Evolutionary conservation across 2,329 filamentous ascomycete species (phyloP), one percentile per base, ranked within the genome.

Genomic region (Cercospora beticola): DNA sequence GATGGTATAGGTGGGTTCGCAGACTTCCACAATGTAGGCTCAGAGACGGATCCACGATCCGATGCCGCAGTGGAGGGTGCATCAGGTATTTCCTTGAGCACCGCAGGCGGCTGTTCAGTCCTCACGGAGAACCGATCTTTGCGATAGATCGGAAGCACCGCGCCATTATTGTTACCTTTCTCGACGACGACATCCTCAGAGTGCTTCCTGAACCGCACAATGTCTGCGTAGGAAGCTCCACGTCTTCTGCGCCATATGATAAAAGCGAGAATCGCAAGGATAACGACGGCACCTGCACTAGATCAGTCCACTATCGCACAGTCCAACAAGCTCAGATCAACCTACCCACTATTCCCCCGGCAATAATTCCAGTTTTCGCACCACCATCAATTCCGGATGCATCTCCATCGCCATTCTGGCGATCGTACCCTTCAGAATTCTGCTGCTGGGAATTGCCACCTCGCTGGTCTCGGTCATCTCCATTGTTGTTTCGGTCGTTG

Each of bases 121-220:
- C 68, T 67, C 30, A 76, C 67, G 2, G 75, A 74, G 59, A 72
- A 73, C 36, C 71, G 67, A 4, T 71, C 52, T n/a, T 75, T 70
- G 46, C 70, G 73, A 46, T 74, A 74, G 16, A 75, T 75, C 1
- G 75, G 75, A 30, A 75, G 61, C 8, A 71, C 70, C 18, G 72
- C 67, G 14, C 69, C 54, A n/a, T 54, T 54, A 4, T 67, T 52
- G 10, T 54, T 10, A 9, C 30, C 40, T 4, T 68, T 60, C 21
- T 64, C 67, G 18, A 74, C 52, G 8, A 72, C 58, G 33, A 72
- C 70, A 10, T 68, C 72, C 46, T 66, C 58, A 4, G 74, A 64
- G 10, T 63, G 70, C 16, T 70, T 67, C 36, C 72, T 64, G 62
- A 74, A 74, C 59, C 62, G 68, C 14, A 74, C 64, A 40, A 77